Evolutionary conservation across 176 grass and related monocot genomes (phyloP), one percentile per base, ranked within the genome.

Genomic region (Aegilops bicornis): DNA sequence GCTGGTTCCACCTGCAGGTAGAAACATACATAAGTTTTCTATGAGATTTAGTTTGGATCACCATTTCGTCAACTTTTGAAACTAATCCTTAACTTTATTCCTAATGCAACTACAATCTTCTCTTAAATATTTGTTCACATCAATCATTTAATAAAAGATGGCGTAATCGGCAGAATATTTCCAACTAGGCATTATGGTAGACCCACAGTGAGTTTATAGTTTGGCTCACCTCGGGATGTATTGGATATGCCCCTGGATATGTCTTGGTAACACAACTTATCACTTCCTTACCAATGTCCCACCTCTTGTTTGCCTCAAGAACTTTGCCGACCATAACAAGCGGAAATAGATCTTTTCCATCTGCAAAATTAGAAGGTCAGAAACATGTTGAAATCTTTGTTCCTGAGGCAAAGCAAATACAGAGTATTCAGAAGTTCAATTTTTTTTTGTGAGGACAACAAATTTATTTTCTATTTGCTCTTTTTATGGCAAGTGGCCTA

Each of bases 251-350:
- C 27, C 93, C 91, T 85, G 91, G 84, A 79, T 89, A 93, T 50
- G 78, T 73, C 50, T 87, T 89, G 81, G 84, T 87, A 61, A 95
- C 83, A 86, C 86, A 93, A 33, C 83, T 82, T 83, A 95, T 87
- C 33, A 95, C 93, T 85, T 95, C 91, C 64, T 93, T 93, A 1
- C 93, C 93, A 50, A 95, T 95, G 87, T 95, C 91, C 93, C 93
- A 95, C 73, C 27, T 87, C 63, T 93, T 40, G 67, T 95, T 95
- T 85, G 89, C 91, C 82, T 91, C 91, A n/a, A 95, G 91, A 64
- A 95, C 93, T 77, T 88, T 90, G 42, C 91, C 91, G 68, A 95
- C 93, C 91, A 95, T 92, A 24, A 95, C 93, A 69, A 95, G 93
- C 1, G 91, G 93, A 77, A 95, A 95, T 61, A 54, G 59, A 45